These are phyloP conservation scores for Ustilago hordei DNA, from an alignment of 1,284 basidiomycete genomes.

Conservation along the genomic window DNA sequence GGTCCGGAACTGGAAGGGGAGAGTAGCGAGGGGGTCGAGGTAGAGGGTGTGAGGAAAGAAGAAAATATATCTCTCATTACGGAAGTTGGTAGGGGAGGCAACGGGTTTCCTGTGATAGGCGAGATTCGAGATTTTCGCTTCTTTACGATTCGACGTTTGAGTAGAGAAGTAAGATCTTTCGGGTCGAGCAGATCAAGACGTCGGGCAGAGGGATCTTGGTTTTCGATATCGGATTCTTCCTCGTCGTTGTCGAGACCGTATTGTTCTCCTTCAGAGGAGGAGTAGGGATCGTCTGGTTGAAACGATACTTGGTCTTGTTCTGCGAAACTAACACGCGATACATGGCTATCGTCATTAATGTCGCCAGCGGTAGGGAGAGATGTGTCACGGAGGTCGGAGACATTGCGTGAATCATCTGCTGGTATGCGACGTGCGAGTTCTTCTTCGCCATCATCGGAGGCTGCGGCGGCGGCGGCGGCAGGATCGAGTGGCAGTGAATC, in stretches of 20 bases:
- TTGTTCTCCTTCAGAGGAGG: constrained; percentile 41
- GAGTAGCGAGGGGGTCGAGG: constrained; percentile 11
- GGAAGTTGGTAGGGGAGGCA: constrained; percentile 41
- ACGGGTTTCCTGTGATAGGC: constrained; percentile 22
- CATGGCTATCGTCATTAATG: constrained; percentile 21
- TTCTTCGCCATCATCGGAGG: constrained; percentile 30
- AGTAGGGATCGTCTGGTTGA: constrained; percentile 35
- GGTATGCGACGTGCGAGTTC: constrained; percentile 24
- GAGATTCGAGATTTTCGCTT: constrained; percentile 46
- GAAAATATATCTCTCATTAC: constrained; percentile 45
- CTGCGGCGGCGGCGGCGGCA: constrained; percentile 20
- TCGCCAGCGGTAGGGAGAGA: constrained; percentile 14
- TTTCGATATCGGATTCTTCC: constrained; percentile 23
- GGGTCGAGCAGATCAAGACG: constrained; percentile 42
- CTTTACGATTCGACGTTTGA: constrained; percentile 47
- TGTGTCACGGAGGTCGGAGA: not conserved
- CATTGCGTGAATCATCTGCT: constrained; percentile 12
- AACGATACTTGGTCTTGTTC: constrained; percentile 37
- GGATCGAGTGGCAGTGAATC: constrained; percentile 37
- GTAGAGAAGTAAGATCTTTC: constrained; percentile 43
- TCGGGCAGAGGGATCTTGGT: constrained; percentile 10
- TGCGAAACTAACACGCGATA: constrained; percentile 34
- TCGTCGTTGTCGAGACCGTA: constrained; percentile 28
- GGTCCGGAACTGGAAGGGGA: constrained; percentile 1
- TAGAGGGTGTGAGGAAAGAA: constrained; percentile 35